Conservation (phyloP, 139 green algal species). For the Chlamydomonas schloesseri region DNA sequence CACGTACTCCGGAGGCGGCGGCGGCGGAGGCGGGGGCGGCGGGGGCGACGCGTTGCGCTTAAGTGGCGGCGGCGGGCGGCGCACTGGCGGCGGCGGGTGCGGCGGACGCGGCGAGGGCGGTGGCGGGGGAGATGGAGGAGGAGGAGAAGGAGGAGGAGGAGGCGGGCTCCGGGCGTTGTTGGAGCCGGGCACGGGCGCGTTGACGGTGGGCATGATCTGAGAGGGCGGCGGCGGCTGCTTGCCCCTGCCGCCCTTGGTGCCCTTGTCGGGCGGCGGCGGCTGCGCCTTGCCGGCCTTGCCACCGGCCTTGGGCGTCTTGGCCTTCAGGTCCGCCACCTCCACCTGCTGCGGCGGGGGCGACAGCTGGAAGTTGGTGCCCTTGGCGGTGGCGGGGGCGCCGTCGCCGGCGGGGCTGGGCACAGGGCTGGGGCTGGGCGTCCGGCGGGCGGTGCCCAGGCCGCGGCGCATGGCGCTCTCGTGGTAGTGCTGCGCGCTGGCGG, state of each 20-base stretch:
- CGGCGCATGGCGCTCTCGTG: background rate
- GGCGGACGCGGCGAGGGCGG: background rate
- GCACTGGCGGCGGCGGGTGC: background rate
- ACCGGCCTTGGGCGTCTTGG: too few species aligned
- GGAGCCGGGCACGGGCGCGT: background rate
- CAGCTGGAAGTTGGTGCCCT: background rate
- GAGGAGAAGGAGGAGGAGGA: background rate
- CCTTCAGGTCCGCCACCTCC: background rate
- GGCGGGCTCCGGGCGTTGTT: background rate
- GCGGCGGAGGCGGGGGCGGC: conserved; percentile 18
- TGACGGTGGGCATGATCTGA: background rate
- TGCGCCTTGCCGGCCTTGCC: too few species aligned
- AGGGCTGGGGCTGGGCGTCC: background rate
- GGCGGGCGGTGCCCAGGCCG: background rate
- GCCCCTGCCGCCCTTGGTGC: background rate
- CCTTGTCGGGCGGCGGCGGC: background rate
- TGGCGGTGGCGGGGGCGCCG: background rate
- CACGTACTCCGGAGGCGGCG: conserved; percentile 15
- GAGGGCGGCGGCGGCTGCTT: background rate
- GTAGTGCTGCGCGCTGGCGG: background rate
- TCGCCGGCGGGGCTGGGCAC: background rate
- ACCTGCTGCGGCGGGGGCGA: background rate
- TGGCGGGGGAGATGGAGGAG: background rate
- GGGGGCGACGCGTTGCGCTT: background rate
- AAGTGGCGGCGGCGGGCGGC: background rate